phyloP scores from a whole-genome alignment of 2,329 filamentous ascomycete species.

The Venturia asperata region DNA sequence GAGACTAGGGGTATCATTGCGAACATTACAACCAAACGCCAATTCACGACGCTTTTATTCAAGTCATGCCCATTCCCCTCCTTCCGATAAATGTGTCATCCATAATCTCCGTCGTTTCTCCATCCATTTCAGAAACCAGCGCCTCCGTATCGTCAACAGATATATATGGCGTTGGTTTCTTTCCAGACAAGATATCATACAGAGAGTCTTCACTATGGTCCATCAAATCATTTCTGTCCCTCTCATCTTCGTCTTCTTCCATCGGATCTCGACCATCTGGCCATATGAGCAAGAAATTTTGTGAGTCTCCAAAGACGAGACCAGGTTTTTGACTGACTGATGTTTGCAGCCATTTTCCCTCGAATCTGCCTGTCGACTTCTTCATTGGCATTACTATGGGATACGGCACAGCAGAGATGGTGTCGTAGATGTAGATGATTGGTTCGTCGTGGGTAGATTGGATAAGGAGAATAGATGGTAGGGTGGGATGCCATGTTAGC shows the following conservation, averaged over 20 bases:
- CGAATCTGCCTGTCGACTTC: constrained; percentile 23
- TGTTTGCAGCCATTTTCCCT: constrained; percentile 27
- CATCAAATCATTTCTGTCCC: constrained; percentile 26
- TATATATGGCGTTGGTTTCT: constrained; percentile 25
- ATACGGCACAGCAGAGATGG: constrained; percentile 20
- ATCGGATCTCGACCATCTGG: constrained; percentile 36
- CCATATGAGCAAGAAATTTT: constrained; percentile 35
- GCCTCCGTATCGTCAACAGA: constrained; percentile 7
- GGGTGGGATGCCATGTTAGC: constrained; percentile 39
- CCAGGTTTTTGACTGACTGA: constrained; percentile 29
- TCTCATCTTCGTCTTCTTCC: constrained; percentile 26
- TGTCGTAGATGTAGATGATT: constrained; percentile 35
- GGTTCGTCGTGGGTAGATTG: constrained; percentile 37
- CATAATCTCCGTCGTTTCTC: constrained; percentile 11
- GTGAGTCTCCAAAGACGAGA: constrained; percentile 32
- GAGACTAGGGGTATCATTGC: not conserved
- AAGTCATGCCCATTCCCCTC: not conserved
- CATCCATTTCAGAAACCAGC: not conserved
- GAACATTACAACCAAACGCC: not conserved
- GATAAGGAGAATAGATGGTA: constrained; percentile 34
- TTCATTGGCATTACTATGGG: constrained; percentile 23
- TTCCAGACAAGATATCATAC: constrained; percentile 41
- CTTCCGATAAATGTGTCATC: constrained; percentile 19
- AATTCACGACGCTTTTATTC: not conserved
- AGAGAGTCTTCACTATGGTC: constrained; percentile 39